phyloP scores from a whole-genome alignment of 2,329 filamentous ascomycete genomes.

The Alternaria sp. region DNA sequence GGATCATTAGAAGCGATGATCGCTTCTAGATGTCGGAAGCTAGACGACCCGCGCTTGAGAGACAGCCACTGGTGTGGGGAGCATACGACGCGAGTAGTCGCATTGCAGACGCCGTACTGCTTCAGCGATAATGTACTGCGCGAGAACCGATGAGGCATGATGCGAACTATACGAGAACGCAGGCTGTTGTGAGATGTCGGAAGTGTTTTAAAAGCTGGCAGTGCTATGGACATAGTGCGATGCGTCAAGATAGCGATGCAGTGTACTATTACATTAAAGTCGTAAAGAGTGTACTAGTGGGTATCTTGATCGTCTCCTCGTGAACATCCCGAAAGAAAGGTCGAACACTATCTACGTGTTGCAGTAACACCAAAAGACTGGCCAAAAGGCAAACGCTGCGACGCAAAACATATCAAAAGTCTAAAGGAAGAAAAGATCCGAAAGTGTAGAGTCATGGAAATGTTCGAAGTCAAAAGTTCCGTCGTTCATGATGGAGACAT shows the following conservation, averaged over 20 bases:
- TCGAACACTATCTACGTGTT: not conserved
- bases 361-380: not conserved
- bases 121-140: not conserved
- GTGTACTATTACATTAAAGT: conserved; percentile 12
- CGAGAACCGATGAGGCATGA: not conserved
- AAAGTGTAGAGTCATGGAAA: not conserved
- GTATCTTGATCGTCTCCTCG: conserved; percentile 13
- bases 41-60: not conserved
- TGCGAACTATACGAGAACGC: not conserved
- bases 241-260: not conserved
- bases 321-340: not conserved
- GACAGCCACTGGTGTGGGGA: not conserved
- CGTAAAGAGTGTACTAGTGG: conserved; percentile 28
- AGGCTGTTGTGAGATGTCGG: not conserved
- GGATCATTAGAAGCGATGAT: not conserved
- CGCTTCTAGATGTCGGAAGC: not conserved
- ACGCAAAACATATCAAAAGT: not conserved
- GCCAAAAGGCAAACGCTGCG: not conserved
- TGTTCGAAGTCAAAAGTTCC: not conserved
- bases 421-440: not conserved
- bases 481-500: conserved; percentile 17
- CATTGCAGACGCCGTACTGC: not conserved
- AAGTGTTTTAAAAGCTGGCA: not conserved
- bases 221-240: not conserved
- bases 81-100: not conserved